Conservation (phyloP, 140 eudicot genomes). For the Stevia rebaudiana region DNA sequence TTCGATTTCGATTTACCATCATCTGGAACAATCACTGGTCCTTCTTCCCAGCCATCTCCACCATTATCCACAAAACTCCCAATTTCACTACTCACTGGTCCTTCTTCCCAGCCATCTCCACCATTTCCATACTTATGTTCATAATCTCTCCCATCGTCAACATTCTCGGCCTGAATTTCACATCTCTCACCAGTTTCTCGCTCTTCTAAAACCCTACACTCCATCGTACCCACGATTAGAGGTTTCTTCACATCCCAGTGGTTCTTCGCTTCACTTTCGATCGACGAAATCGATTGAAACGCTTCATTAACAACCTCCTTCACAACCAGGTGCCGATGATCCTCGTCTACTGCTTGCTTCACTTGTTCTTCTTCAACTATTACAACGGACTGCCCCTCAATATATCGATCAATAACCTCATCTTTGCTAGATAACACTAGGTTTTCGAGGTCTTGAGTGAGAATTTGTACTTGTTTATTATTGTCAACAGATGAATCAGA, state of each 20-base stretch:
- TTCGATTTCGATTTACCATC: constrained; percentile 23
- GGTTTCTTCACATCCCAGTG: not conserved
- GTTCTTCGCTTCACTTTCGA: not conserved
- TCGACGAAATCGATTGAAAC: constrained; percentile 1
- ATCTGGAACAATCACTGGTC: constrained; percentile 12
- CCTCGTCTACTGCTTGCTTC: constrained; percentile 7
- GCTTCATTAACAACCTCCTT: constrained; percentile 18
- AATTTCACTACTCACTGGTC: constrained; percentile 14
- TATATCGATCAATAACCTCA: not conserved
- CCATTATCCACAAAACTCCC: constrained; percentile 9
- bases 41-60: constrained; percentile 23
- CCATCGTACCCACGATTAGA: constrained; percentile 10
- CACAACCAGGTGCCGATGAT: constrained; percentile 10
- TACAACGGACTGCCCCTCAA: not conserved
- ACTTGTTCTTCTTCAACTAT: constrained; percentile 13
- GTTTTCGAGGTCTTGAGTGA: constrained; percentile 26
- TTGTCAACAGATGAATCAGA: constrained; percentile 18
- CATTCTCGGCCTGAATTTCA: not conserved
- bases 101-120: constrained; percentile 13
- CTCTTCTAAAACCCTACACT: constrained; percentile 26
- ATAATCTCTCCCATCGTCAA: not conserved
- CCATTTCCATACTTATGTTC: not conserved
- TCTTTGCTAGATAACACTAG: constrained; percentile 26
- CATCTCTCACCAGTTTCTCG: constrained; percentile 5
- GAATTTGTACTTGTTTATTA: constrained; percentile 5